Conservation (phyloP, 306 rosid genomes). For the Cicer cuneatum region DNA sequence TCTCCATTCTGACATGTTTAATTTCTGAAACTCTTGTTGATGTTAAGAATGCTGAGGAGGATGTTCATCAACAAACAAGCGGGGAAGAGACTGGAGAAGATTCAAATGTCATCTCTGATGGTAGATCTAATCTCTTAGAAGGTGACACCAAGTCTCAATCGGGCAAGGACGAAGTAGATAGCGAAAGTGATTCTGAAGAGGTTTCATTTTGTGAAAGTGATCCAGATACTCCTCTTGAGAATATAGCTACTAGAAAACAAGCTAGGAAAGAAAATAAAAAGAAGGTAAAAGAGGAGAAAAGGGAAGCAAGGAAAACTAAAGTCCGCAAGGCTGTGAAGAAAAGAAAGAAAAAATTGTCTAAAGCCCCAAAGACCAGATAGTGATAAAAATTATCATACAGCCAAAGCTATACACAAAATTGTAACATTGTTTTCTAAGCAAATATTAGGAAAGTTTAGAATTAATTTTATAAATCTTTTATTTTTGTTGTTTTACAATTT, state of each 20-base stretch:
- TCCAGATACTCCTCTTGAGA: slow-evolving; percentile 53
- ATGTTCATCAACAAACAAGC: slow-evolving; percentile 65
- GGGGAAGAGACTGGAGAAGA: slow-evolving; percentile 64
- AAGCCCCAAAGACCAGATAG: slow-evolving; percentile 71
- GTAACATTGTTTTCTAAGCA: not conserved
- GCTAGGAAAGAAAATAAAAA: slow-evolving; percentile 87
- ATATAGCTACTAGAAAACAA: slow-evolving; percentile 80
- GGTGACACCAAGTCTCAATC: slow-evolving; percentile 45
- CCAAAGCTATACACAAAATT: not conserved
- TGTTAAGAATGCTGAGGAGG: slow-evolving; percentile 76
- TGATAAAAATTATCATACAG: slow-evolving; percentile 9
- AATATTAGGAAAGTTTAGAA: not conserved
- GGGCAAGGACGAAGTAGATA: slow-evolving; percentile 45
- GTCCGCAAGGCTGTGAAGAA: slow-evolving; percentile 79
- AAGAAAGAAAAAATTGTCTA: slow-evolving; percentile 72
- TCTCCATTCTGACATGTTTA: slow-evolving; percentile 4
- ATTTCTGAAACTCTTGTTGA: slow-evolving; percentile 58
- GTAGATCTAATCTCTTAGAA: slow-evolving; percentile 28
- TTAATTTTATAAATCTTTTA: too few relatives aligned
- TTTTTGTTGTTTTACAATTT: too few relatives aligned
- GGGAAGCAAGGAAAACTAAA: slow-evolving; percentile 76
- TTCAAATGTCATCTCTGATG: not conserved
- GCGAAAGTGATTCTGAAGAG: slow-evolving; percentile 56
- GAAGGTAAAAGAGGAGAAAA: slow-evolving; percentile 87
- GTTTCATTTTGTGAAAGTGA: slow-evolving; percentile 49